Evolutionary conservation across 208 protist species (phyloP).

Genomic region (Vickermania ingenoplastis): DNA sequence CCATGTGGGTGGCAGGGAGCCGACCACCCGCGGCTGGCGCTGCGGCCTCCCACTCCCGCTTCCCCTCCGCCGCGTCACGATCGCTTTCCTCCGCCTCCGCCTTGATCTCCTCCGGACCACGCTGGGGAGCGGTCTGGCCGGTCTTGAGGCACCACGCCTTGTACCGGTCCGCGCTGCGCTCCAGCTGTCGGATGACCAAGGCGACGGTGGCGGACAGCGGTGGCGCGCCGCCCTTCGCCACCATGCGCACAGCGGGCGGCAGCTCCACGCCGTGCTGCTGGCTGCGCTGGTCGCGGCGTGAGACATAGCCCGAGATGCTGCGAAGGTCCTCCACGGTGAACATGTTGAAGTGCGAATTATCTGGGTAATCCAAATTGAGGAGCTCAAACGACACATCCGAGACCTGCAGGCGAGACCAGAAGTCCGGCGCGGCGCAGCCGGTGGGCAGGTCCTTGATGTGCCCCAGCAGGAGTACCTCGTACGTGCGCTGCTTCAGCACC

Average conservation of each 20-base stretch:
- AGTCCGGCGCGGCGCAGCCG: background rate
- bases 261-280: slow-evolving; percentile 11
- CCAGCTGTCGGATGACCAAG: background rate
- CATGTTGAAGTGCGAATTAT: slow-evolving; percentile 32
- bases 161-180: background rate
- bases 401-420: slow-evolving; percentile 12
- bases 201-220: background rate
- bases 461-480: slow-evolving; percentile 33
- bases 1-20: background rate
- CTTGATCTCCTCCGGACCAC: no score
- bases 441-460: slow-evolving; percentile 20
- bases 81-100: no score
- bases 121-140: background rate
- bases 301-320: slow-evolving; percentile 24
- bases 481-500: slow-evolving; percentile 25
- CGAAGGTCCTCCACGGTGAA: slow-evolving; percentile 46
- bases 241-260: slow-evolving; percentile 31
- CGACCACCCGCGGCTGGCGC: background rate
- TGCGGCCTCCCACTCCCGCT: background rate
- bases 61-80: background rate
- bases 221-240: background rate
- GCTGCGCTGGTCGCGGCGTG: slow-evolving; percentile 4
- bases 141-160: background rate
- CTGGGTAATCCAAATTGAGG: slow-evolving; percentile 33
- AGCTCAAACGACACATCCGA: slow-evolving; percentile 31